Evolutionary conservation across 108 stramenopile species (phyloP).

Genomic region (Skeletonema tropicum): DNA sequence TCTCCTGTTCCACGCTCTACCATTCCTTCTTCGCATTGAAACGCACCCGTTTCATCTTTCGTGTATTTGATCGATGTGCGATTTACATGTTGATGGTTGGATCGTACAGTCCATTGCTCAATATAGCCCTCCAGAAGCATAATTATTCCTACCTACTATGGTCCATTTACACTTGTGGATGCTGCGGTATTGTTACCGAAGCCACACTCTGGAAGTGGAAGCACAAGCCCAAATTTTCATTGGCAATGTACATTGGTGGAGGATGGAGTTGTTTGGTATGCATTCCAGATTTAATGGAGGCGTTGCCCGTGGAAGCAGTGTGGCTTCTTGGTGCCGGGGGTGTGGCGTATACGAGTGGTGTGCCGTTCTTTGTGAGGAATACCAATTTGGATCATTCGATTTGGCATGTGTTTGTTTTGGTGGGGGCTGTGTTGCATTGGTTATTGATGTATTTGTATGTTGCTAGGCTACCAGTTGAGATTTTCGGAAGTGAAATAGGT

Average conservation of each 20-base stretch:
- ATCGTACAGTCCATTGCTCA: conserved; percentile 92
- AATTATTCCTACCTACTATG: conserved; percentile 57
- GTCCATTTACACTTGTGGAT: conserved; percentile 84
- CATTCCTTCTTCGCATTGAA: conserved; percentile 90
- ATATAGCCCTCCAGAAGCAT: conserved; percentile 76
- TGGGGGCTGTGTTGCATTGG: conserved; percentile 80
- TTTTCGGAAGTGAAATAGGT: too few species aligned
- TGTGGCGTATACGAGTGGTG: conserved; percentile 79
- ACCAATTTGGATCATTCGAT: conserved; percentile 85
- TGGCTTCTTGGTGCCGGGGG: conserved; percentile 71
- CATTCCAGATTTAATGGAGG: conserved; percentile 56
- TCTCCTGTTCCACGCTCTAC: conserved; percentile 81
- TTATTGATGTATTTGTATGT: conserved; percentile 67
- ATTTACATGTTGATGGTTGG: conserved; percentile 98
- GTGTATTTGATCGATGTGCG: conserved; percentile 89
- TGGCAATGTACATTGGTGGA: conserved; percentile 84
- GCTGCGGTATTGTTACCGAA: conserved; percentile 72
- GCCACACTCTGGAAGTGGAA: conserved; percentile 61
- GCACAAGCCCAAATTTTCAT: conserved; percentile 58
- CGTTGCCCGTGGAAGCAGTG: conserved; percentile 46
- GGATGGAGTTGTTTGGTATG: conserved; percentile 75
- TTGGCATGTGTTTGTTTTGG: conserved; percentile 85
- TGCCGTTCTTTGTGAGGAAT: conserved; percentile 88
- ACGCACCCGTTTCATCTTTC: conserved; percentile 61
- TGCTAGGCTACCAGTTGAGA: conserved; percentile 10